Evolutionary conservation across 192 early-diverging fungal species (phyloP).

Genomic region (Coemansia erecta): DNA sequence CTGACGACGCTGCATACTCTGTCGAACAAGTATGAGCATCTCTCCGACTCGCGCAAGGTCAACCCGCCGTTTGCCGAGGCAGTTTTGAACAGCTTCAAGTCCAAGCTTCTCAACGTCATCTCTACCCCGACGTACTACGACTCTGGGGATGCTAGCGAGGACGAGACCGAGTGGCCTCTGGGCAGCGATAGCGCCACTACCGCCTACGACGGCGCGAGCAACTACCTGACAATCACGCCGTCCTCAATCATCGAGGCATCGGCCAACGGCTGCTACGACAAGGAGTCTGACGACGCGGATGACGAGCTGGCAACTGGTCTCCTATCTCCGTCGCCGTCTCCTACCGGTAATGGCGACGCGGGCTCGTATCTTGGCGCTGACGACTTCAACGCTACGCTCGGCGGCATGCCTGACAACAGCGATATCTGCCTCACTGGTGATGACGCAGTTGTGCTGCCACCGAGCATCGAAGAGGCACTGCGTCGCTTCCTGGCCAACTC

Average conservation of each 20-base stretch:
- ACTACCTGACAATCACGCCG: constrained; percentile 32
- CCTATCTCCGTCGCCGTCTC: constrained; percentile 22
- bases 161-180: constrained; percentile 40
- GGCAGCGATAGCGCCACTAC: constrained; percentile 16
- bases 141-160: constrained; percentile 38
- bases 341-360: constrained; percentile 2
- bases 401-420: neutral
- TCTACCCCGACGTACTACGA: constrained; percentile 40
- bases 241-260: constrained; percentile 15
- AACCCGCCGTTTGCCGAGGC: constrained; percentile 53
- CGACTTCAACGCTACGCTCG: neutral
- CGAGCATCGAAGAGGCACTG: constrained; percentile 44
- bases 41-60: constrained; percentile 50
- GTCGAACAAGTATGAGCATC: constrained; percentile 53
- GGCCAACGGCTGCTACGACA: constrained; percentile 7
- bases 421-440: constrained; percentile 1
- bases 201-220: constrained; percentile 19
- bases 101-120: constrained; percentile 47
- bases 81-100: constrained; percentile 56
- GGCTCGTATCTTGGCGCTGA: constrained; percentile 6
- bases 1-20: constrained; percentile 42
- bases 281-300: constrained; percentile 17
- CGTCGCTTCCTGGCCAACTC: constrained; percentile 43
- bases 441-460: constrained; percentile 24
- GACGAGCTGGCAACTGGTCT: constrained; percentile 17